Evolutionary conservation across 805 yeast genomes (phyloP).

Genomic region (Candida montana): DNA sequence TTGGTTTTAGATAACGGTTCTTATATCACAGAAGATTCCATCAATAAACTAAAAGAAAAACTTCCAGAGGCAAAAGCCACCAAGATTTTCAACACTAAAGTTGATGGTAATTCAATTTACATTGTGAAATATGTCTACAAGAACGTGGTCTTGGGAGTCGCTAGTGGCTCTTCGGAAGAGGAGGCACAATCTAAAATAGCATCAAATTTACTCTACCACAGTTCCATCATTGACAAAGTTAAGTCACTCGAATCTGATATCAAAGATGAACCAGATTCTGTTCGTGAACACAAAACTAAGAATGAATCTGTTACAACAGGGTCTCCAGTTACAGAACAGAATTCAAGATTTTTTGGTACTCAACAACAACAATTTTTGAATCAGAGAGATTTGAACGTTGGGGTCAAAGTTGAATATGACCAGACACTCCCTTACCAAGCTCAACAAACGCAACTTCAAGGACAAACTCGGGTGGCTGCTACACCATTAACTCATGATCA

Average conservation of each 20-base stretch:
- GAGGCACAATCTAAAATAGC: constrained; percentile 4
- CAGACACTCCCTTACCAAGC: no score
- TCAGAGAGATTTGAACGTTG: background rate
- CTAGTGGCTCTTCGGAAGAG: constrained; percentile 2
- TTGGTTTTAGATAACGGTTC: background rate
- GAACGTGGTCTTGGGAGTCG: constrained; percentile 1
- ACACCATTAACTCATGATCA: background rate
- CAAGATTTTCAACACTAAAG: background rate
- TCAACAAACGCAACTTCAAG: background rate
- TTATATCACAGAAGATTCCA: background rate
- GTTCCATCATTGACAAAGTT: constrained; percentile 2
- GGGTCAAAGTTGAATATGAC: no score
- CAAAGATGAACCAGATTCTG: background rate
- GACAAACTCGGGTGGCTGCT: background rate
- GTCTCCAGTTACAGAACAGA: no score
- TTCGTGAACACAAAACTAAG: no score
- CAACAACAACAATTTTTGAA: background rate
- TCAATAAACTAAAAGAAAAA: background rate
- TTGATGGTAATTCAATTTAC: background rate
- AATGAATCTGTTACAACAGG: no score
- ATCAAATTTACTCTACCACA: constrained; percentile 2
- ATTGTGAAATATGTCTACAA: constrained; percentile 1
- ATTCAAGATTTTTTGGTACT: no score
- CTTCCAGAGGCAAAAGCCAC: constrained; percentile 1
- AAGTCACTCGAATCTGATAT: background rate